phyloP scores from a whole-genome alignment of 176 grass and related monocot species.

The Dactylis glomerata region DNA sequence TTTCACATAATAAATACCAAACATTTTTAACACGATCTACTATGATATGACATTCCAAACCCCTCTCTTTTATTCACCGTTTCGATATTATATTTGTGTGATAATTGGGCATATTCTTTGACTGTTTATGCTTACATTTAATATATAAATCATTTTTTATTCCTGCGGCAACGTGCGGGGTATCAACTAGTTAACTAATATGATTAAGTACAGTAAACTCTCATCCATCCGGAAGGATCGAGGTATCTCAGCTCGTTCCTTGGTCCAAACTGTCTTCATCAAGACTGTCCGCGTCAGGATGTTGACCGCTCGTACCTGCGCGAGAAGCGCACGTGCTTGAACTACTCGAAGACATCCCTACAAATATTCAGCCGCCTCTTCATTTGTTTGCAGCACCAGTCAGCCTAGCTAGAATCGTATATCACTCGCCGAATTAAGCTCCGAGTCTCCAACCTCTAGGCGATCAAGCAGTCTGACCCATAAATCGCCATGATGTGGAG shows the following conservation, averaged over 20 bases:
- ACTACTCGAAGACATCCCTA: not conserved
- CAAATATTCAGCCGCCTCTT: not conserved
- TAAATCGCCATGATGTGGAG: slow-evolving; percentile 27
- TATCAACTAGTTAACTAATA: not conserved
- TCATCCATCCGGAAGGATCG: not conserved
- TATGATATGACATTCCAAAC: too few relatives aligned
- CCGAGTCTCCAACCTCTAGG: not conserved
- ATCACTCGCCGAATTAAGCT: not conserved
- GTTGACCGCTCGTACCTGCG: not conserved
- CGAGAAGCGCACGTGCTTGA: not conserved
- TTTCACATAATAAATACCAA: too few relatives aligned
- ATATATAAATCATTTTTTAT: too few relatives aligned
- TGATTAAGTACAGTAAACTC: not conserved
- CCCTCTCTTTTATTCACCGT: too few relatives aligned
- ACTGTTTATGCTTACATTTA: too few relatives aligned
- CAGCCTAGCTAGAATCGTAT: too few relatives aligned
- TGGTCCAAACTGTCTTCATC: not conserved
- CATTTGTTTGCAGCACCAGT: not conserved
- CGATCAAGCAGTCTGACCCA: not conserved
- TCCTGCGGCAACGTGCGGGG: too few relatives aligned
- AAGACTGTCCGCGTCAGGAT: not conserved
- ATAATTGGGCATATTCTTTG: too few relatives aligned
- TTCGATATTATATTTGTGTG: too few relatives aligned
- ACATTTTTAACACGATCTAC: too few relatives aligned
- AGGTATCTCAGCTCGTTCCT: not conserved